Evolutionary conservation across 2,329 filamentous ascomycete genomes (phyloP), one percentile per base, ranked within the genome.

Genomic region (Fusarium metavorans): DNA sequence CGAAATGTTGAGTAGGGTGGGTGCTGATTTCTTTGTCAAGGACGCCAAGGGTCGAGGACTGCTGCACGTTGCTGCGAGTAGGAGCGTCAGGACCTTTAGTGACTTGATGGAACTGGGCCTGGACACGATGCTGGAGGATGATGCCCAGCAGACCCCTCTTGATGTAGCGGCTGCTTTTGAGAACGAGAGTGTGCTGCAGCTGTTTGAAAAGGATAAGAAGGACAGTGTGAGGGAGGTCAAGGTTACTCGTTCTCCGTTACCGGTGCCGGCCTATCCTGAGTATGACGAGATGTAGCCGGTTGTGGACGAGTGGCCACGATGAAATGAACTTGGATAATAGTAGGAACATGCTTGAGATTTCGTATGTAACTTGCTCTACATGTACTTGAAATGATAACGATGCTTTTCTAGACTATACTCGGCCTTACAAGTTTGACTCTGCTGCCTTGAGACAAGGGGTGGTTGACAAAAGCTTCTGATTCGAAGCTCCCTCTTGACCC

Each of bases 131-230:
- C 27, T 67, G 57, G 80, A 82, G 74, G 80, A 83, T 45, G 27
- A 74, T 8, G 66, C 64, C 39, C 75, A 79, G 37, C 74, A 78
- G 71, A 82, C 80, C 16, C 67, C 80, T 16, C 72, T 83, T 48
- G 82, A 84, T 74, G 77, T 81, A 2, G 83, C 83, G 18, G 82
- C 80, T 25, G 80, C 79, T 13, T 78, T 68, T 64, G 74, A 71
- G 11, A 81, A 81, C 10, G 45, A 66, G n/a, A 62, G 61, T 2
- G 70, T 82, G 8, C 41, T 83, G 60, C 71, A 64, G 16, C 18
- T 83, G n/a, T 83, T 83, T 73, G 72, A 78, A 58, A 77, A 72
- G 70, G 73, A 74, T 57, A 37, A 58, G 48, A 54, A 54, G 4
- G 48, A 54, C 10, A 18, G 48, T 32, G 27, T 20, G 18, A 32